phyloP scores from a whole-genome alignment of 1,284 basidiomycete genomes.

The Trichosporon sp. region DNA sequence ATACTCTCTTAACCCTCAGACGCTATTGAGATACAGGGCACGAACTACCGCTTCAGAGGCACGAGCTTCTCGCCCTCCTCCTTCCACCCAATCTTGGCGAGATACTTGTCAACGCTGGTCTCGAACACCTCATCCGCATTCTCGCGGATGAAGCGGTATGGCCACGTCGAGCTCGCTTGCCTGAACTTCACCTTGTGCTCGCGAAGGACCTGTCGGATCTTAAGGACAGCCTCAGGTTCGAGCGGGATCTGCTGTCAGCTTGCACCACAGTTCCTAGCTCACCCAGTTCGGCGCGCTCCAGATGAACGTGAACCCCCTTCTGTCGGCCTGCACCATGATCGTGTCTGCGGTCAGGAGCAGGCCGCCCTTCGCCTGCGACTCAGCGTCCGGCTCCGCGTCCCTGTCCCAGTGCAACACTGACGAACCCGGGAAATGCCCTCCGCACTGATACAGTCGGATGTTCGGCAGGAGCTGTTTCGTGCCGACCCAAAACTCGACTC shows the following conservation, averaged over 20 bases:
- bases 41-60: neutral
- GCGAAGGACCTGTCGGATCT: conserved; percentile 37
- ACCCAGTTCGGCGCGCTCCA: conserved; percentile 56
- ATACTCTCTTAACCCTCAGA: too few relatives aligned
- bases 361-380: conserved; percentile 40
- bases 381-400: conserved; percentile 43
- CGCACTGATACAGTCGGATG: conserved; percentile 50
- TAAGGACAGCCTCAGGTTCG: conserved; percentile 41
- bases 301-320: conserved; percentile 51
- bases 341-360: conserved; percentile 53
- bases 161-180: conserved; percentile 52
- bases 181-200: conserved; percentile 36
- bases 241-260: conserved; percentile 47
- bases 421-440: conserved; percentile 56
- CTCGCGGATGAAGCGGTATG: conserved; percentile 43
- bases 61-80: conserved; percentile 30
- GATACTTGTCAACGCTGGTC: conserved; percentile 42
- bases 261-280: conserved; percentile 18
- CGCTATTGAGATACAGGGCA: too few relatives aligned
- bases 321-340: conserved; percentile 52
- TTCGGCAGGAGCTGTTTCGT: conserved; percentile 36
- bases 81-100: conserved; percentile 47
- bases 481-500: conserved; percentile 44
- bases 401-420: conserved; percentile 54
- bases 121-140: conserved; percentile 45